Percentiles rank a stretch among this genome's conserved stretches.
Evolutionary conservation across 306 rosid species (phyloP).

Genomic region (Rosa persica): DNA sequence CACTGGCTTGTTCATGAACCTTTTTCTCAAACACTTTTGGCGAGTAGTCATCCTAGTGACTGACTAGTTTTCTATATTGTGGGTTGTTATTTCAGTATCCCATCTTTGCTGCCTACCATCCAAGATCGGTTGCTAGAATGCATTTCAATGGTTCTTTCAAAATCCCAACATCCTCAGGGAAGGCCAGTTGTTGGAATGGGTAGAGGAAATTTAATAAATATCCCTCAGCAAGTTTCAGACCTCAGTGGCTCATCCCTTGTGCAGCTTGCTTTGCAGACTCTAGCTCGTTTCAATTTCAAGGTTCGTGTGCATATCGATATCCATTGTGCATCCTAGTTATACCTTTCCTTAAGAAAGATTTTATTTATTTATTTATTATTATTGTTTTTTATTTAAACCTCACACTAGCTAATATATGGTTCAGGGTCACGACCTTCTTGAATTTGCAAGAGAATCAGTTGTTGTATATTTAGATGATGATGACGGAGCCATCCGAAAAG

Average conservation of each 20-base stretch:
- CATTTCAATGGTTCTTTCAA: slow-evolving; percentile 89
- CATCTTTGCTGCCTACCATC: slow-evolving; percentile 83
- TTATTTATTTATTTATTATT: not conserved
- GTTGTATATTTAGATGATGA: slow-evolving; percentile 95
- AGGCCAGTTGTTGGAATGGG: slow-evolving; percentile 52
- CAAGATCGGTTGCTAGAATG: slow-evolving; percentile 90
- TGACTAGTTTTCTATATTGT: slow-evolving; percentile 16
- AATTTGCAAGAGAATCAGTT: slow-evolving; percentile 91
- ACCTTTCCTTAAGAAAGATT: not conserved
- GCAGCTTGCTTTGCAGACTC: slow-evolving; percentile 95
- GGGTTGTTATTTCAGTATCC: slow-evolving; percentile 60
- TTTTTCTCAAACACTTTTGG: slow-evolving; percentile 15
- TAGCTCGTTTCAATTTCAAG: slow-evolving; percentile 92
- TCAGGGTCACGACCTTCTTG: slow-evolving; percentile 96
- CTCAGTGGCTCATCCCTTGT: slow-evolving; percentile 69
- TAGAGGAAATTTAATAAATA: slow-evolving; percentile 55
- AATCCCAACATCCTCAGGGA: slow-evolving; percentile 70
- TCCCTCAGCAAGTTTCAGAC: slow-evolving; percentile 73
- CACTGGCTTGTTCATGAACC: not conserved
- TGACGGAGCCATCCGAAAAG: slow-evolving; percentile 86
- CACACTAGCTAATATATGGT: slow-evolving; percentile 28
- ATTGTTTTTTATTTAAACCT: not conserved
- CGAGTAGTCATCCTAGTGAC: slow-evolving; percentile 19
- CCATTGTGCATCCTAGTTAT: slow-evolving; percentile 16
- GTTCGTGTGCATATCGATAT: slow-evolving; percentile 39